phyloP scores from a whole-genome alignment of 2,329 filamentous ascomycete species.

The Parasarocladium wereldwijsianum region DNA sequence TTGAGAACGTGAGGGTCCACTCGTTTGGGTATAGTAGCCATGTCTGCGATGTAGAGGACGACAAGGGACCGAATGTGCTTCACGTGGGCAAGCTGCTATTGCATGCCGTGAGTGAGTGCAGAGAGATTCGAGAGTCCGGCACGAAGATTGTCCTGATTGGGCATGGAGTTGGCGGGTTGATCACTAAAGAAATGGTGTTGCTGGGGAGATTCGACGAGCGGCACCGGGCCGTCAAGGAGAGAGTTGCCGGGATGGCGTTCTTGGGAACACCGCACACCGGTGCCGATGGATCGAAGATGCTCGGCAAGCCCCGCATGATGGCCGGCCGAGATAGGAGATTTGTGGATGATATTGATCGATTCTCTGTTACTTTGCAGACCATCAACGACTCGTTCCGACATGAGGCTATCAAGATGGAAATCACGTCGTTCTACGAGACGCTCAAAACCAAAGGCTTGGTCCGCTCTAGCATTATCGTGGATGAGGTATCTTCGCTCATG shows the following conservation, averaged over 20 bases:
- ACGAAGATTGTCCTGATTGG: constrained; percentile 15
- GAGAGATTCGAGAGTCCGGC: constrained; percentile 7
- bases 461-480: constrained; percentile 10
- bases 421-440: constrained; percentile 16
- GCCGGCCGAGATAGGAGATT: constrained; percentile 8
- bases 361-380: constrained; percentile 8
- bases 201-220: constrained; percentile 9
- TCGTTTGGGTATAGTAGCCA: constrained; percentile 20
- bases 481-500: constrained; percentile 13
- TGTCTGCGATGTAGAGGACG: constrained; percentile 17
- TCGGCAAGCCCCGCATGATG: constrained; percentile 11
- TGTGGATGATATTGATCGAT: constrained; percentile 9
- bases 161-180: constrained; percentile 19
- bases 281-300: constrained; percentile 11
- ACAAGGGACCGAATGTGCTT: constrained; percentile 13
- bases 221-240: constrained; percentile 7
- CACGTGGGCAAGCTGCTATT: constrained; percentile 17
- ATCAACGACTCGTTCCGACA: constrained; percentile 14
- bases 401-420: constrained; percentile 7
- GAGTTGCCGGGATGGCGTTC: constrained; percentile 14
- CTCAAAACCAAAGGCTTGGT: constrained; percentile 7
- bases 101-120: constrained; percentile 10
- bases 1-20: constrained; percentile 14
- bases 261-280: constrained; percentile 18
- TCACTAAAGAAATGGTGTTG: constrained; percentile 18